Conservation (phyloP, 257 asterid species). For the Nicotiana paniculata region DNA sequence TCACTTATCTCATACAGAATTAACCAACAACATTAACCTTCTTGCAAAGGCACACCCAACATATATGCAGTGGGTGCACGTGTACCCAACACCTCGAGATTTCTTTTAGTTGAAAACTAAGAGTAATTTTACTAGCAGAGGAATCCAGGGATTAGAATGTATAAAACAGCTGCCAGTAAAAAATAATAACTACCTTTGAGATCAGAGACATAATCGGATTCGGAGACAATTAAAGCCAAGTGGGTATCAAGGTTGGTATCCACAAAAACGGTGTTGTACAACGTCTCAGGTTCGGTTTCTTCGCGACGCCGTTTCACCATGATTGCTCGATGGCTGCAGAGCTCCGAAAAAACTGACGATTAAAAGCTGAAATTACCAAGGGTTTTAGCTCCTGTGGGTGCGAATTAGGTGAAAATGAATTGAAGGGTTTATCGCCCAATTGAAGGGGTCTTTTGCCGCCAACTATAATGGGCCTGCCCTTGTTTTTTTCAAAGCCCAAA, state of each 20-base stretch:
- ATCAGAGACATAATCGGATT: slow-evolving; percentile 44
- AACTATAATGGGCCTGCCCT: not conserved
- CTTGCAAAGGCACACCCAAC: not conserved
- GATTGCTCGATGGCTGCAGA: not conserved
- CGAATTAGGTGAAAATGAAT: not conserved
- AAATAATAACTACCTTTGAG: slow-evolving; percentile 41
- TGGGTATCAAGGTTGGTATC: slow-evolving; percentile 69
- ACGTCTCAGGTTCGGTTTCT: not conserved
- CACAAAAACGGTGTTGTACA: slow-evolving; percentile 32
- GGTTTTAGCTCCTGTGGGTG: not conserved
- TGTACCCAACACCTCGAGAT: not conserved
- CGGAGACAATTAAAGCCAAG: slow-evolving; percentile 32
- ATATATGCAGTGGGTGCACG: not conserved
- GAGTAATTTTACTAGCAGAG: not conserved
- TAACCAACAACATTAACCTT: not conserved
- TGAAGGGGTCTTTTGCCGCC: not conserved
- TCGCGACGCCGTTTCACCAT: slow-evolving; percentile 54
- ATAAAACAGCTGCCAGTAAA: not conserved
- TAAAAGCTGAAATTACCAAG: not conserved
- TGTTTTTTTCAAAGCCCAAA: not conserved
- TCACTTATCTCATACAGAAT: not conserved
- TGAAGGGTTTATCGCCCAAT: not conserved
- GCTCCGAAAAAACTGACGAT: not conserved
- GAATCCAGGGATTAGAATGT: not conserved
- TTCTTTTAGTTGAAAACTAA: not conserved